Conservation (phyloP, 2,329 filamentous ascomycete genomes). For the Coniochaeta ligniaria region DNA sequence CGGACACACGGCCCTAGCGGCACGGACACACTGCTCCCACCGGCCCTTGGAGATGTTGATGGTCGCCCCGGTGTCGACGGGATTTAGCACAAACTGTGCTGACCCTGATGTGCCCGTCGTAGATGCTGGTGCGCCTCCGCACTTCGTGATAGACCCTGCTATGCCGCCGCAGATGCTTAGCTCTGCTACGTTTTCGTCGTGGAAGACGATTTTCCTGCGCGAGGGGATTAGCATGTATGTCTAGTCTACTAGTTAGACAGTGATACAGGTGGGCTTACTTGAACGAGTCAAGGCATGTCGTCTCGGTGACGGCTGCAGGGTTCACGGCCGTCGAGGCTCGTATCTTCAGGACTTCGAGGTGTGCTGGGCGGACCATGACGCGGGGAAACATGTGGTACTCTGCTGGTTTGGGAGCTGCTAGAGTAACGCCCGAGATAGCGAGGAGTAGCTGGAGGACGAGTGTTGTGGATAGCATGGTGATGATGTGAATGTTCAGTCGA, state of each 20-base stretch:
- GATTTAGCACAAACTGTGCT: slow-evolving; percentile 38
- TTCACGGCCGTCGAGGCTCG: slow-evolving; percentile 30
- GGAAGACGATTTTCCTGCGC: slow-evolving; percentile 33
- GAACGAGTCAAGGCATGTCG: slow-evolving; percentile 31
- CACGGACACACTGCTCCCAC: slow-evolving; percentile 47
- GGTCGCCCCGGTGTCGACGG: slow-evolving; percentile 32
- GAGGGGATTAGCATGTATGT: slow-evolving; percentile 6
- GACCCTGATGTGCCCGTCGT: slow-evolving; percentile 39
- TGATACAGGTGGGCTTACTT: slow-evolving; percentile 22
- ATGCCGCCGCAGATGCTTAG: slow-evolving; percentile 55
- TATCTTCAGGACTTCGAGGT: slow-evolving; percentile 36
- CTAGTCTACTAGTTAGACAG: background rate
- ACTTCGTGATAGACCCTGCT: slow-evolving; percentile 35
- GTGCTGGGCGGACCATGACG: slow-evolving; percentile 30
- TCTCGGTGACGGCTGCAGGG: slow-evolving; percentile 30
- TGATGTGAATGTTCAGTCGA: background rate
- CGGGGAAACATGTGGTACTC: slow-evolving; percentile 20
- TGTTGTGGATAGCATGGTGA: slow-evolving; percentile 24
- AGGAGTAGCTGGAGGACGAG: slow-evolving; percentile 22
- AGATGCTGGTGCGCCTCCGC: slow-evolving; percentile 32
- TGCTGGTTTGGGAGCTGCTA: slow-evolving; percentile 22
- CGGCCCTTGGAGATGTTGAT: slow-evolving; percentile 46
- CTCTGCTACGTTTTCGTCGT: slow-evolving; percentile 52
- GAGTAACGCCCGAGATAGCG: slow-evolving; percentile 20
- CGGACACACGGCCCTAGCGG: slow-evolving; percentile 42